phyloP scores from a whole-genome alignment of 768 basidiomycete species.

The Daedaleopsis sinensis region DNA sequence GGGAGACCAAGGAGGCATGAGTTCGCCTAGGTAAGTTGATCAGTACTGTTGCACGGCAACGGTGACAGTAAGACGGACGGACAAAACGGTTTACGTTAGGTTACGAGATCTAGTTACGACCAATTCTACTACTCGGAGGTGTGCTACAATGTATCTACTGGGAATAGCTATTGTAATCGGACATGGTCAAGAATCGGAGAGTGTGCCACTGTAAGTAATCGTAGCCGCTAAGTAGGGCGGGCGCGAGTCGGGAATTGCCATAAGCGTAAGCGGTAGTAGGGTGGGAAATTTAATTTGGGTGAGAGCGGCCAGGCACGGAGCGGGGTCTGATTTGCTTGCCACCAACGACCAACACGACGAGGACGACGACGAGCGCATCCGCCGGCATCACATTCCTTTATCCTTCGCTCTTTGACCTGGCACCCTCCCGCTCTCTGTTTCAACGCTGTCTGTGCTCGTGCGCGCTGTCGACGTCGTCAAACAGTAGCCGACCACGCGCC shows the following conservation, averaged over 20 bases:
- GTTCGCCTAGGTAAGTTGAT: not conserved
- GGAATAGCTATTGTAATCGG: no score
- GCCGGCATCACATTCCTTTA: slow-evolving; percentile 16
- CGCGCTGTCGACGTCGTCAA: slow-evolving; percentile 3
- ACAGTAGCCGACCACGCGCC: slow-evolving; percentile 2
- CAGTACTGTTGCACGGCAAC: not conserved
- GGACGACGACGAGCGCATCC: slow-evolving; percentile 14
- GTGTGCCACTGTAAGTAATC: no score
- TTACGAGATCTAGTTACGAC: not conserved
- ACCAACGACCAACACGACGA: slow-evolving; percentile 16
- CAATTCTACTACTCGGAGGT: not conserved
- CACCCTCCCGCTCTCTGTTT: slow-evolving; percentile 8
- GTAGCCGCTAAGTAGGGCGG: slow-evolving; percentile 5
- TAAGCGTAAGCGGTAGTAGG: not conserved
- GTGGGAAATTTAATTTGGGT: slow-evolving; percentile 1
- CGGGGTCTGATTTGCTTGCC: not conserved
- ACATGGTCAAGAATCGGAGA: no score
- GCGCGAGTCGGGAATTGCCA: slow-evolving; percentile 19
- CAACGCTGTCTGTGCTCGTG: slow-evolving; percentile 4
- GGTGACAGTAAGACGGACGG: not conserved
- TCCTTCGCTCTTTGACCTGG: slow-evolving; percentile 6
- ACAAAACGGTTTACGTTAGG: slow-evolving; percentile 8
- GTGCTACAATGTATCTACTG: not conserved
- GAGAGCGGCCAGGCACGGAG: not conserved
- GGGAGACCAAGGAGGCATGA: slow-evolving; percentile 57